Conservation (phyloP, 495 filamentous ascomycete genomes). For the Aspergillus leporis region DNA sequence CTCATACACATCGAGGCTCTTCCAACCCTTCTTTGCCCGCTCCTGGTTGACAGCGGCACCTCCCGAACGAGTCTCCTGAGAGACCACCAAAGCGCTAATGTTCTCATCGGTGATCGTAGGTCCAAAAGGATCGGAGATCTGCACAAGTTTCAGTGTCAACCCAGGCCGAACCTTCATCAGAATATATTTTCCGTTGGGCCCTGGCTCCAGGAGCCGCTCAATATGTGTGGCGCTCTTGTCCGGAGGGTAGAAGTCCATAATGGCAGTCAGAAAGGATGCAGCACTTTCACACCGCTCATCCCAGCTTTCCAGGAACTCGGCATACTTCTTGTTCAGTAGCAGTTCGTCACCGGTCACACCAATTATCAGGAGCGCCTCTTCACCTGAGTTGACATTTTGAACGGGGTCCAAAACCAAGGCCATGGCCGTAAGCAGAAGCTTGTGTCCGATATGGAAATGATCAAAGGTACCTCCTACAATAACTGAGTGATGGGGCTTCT, state of each 20-base stretch:
- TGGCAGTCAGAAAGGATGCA: slow-evolving; percentile 67
- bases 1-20: slow-evolving; percentile 74
- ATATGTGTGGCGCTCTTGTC: slow-evolving; percentile 26
- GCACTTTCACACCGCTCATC: slow-evolving; percentile 65
- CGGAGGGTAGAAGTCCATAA: slow-evolving; percentile 60
- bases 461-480: slow-evolving; percentile 96
- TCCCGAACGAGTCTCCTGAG: slow-evolving; percentile 82
- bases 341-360: slow-evolving; percentile 88
- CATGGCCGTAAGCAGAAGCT: slow-evolving; percentile 84
- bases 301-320: slow-evolving; percentile 78
- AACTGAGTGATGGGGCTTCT: slow-evolving; percentile 54
- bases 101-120: slow-evolving; percentile 83
- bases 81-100: slow-evolving; percentile 81
- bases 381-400: slow-evolving; percentile 21
- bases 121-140: slow-evolving; percentile 87
- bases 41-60: slow-evolving; percentile 82
- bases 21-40: slow-evolving; percentile 76
- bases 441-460: slow-evolving; percentile 95
- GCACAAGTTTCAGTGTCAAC: slow-evolving; percentile 67
- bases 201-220: slow-evolving; percentile 39
- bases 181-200: slow-evolving; percentile 53
- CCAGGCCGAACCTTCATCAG: slow-evolving; percentile 45
- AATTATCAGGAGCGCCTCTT: slow-evolving; percentile 61
- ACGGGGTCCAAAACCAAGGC: slow-evolving; percentile 64
- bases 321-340: slow-evolving; percentile 84